Evolutionary conservation across 176 grass and related monocot genomes (phyloP).

Genomic region (Guadua angustifolia): DNA sequence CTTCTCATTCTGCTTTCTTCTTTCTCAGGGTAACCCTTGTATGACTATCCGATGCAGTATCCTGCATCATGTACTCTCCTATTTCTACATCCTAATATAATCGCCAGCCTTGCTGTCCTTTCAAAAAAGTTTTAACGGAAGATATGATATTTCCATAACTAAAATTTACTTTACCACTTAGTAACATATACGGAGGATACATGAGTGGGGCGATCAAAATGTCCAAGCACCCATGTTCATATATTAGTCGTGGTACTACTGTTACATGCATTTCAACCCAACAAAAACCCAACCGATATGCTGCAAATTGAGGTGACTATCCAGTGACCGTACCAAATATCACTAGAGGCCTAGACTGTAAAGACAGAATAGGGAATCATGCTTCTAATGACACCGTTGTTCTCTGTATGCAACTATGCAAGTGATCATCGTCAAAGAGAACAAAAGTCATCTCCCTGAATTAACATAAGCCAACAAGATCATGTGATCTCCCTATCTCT

Average conservation of each 20-base stretch:
- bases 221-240: background rate
- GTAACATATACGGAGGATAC: background rate
- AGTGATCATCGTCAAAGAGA: background rate
- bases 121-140: background rate
- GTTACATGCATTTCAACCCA: background rate
- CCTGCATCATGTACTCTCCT: too few species aligned
- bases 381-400: background rate
- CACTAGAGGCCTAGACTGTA: background rate
- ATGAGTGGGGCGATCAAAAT: background rate
- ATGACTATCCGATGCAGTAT: too few species aligned
- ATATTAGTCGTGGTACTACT: background rate
- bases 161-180: background rate
- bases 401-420: background rate
- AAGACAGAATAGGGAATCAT: background rate
- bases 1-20: too few species aligned
- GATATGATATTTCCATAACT: background rate
- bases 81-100: too few species aligned
- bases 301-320: background rate
- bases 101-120: too few species aligned
- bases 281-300: too few species aligned
- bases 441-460: background rate
- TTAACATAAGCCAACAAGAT: slow-evolving; percentile 29
- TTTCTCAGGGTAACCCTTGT: too few species aligned
- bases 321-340: slow-evolving; percentile 2
- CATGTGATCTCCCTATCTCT: background rate